Base-by-base conservation (phyloP, 2,329 filamentous ascomycete species). In the Lojkania enalia region DNA sequence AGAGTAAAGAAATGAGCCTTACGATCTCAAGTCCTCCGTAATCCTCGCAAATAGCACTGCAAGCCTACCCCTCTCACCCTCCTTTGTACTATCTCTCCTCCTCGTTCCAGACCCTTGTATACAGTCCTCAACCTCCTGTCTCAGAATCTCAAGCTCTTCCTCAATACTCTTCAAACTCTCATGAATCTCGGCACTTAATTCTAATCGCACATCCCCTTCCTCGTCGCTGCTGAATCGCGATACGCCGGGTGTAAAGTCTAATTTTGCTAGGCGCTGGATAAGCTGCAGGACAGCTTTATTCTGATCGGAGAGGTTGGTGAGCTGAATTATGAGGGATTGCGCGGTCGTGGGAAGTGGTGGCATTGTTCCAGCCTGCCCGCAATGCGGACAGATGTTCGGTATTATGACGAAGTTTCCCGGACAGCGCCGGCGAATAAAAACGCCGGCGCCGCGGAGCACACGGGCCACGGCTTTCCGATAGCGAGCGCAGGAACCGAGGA, bases 171-270 rank as follows among this genome's bases (percentile, higher is more conserved):
- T 86, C 49, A 96, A 71, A 14, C 81, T 80, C 60, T 88, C 84
- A 55, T 86, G 84, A 52, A 96, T 95, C 67, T 96, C 90, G 16
- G 82, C 77, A 53, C 83, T 82, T 23, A 96, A 80, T 71, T 96
- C 90, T 15, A 85, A 69, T 44, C 86, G 82, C 4, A 77, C 76
- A 51, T 82, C 78, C 75, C 85, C 71, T 77, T 87, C 76, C 80
- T 87, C 46, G 80, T 72, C 51, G 75, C 78, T 61, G 67, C 77
- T 71, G 9, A 67, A 82, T 76, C 76, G 84, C 72, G 71, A 86
- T 7, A 7, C n/a, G 75, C 66, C 89, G 57, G 57, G 79, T 66
- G 73, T 84, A 73, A 72, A 84, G 70, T 63, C 85, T 63, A 85
- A 77, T 65, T 77, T 82, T 52, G 77, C 72, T 14, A 85, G 69